phyloP scores from a whole-genome alignment of 23 red algal species.

The Rhodosorus marinus region DNA sequence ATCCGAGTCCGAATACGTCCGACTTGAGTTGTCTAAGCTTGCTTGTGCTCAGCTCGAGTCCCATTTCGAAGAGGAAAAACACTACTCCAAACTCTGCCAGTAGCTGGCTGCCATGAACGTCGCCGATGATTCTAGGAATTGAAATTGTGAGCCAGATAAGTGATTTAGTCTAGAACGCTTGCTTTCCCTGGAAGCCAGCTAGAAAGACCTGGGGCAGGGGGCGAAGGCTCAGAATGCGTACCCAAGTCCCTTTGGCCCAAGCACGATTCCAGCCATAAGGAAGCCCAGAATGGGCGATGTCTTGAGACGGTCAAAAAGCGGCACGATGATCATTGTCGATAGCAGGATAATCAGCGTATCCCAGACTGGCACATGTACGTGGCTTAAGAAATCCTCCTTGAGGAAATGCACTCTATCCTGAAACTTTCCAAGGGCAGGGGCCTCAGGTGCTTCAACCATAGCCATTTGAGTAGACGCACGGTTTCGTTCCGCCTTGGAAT shows the following conservation, averaged over 20 bases:
- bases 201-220: too few species aligned
- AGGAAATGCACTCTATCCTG: too few species aligned
- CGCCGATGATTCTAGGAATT: slow-evolving; percentile 53
- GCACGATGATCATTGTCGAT: slow-evolving; percentile 80
- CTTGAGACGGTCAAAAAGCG: slow-evolving; percentile 44
- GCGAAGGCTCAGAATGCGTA: too few species aligned
- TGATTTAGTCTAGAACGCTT: too few species aligned
- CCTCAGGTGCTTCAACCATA: too few species aligned
- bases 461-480: too few species aligned
- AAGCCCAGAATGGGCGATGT: slow-evolving; percentile 95
- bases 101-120: slow-evolving; percentile 58
- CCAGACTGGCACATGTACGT: too few species aligned
- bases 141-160: too few species aligned
- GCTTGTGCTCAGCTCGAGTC: slow-evolving; percentile 63
- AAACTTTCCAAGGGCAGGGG: too few species aligned
- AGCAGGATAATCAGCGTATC: slow-evolving; percentile 67
- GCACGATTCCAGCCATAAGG: slow-evolving; percentile 63
- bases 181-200: too few species aligned
- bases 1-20: slow-evolving; percentile 92
- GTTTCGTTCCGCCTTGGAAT: too few species aligned
- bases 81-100: slow-evolving; percentile 95
- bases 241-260: slow-evolving; percentile 84
- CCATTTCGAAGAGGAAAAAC: slow-evolving; percentile 99
- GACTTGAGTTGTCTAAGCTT: slow-evolving; percentile 60
- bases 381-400: too few species aligned